Evolutionary conservation across 2,329 filamentous ascomycete species (phyloP).

Genomic region (Trichocomaceae sp.): DNA sequence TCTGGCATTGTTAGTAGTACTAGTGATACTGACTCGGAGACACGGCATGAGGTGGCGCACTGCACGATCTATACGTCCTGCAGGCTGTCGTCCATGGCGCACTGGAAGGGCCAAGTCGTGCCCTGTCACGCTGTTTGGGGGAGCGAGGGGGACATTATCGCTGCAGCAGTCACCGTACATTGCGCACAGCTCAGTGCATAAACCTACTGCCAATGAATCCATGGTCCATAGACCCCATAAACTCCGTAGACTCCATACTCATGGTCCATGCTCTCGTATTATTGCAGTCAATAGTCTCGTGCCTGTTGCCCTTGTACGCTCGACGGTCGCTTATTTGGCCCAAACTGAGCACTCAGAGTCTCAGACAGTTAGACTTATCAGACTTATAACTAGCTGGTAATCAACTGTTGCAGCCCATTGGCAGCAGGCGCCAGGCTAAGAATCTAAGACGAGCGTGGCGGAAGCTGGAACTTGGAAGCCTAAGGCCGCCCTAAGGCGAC

Average conservation of each 20-base stretch:
- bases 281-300: too few relatives aligned
- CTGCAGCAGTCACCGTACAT: constrained; percentile 32
- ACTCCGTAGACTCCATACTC: too few relatives aligned
- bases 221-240: too few relatives aligned
- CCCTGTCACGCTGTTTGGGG: constrained; percentile 40
- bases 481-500: too few relatives aligned
- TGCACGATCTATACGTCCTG: constrained; percentile 32
- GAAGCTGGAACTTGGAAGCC: too few relatives aligned
- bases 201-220: too few relatives aligned
- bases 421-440: neutral
- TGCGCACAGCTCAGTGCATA: neutral
- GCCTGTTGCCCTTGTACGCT: neutral
- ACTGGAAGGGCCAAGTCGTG: constrained; percentile 32
- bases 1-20: constrained; percentile 7
- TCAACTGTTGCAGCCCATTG: neutral
- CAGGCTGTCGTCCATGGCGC: constrained; percentile 16
- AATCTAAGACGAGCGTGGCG: neutral
- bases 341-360: neutral
- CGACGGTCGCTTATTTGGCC: neutral
- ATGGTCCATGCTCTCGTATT: neutral
- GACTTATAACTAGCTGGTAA: neutral
- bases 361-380: neutral
- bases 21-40: too few relatives aligned
- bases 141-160: constrained; percentile 25
- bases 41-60: constrained; percentile 19